Conservation (phyloP, 2,329 filamentous ascomycete genomes). For the Conoideocrella luteorostrata region DNA sequence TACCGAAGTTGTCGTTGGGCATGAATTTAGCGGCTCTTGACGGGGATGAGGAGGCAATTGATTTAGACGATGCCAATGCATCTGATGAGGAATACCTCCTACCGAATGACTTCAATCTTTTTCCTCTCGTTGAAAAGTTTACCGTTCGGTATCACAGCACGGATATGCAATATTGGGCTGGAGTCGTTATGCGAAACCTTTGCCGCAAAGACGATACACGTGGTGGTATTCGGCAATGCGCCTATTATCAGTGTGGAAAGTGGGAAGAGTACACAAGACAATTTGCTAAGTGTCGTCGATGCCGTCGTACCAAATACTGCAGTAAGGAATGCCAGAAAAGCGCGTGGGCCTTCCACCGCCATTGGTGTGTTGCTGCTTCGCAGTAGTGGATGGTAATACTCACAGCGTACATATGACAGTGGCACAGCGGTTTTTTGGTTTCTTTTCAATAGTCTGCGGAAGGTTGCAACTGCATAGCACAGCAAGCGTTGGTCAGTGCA, state of each 20-base stretch:
- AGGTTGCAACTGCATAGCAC: slow-evolving; percentile 33
- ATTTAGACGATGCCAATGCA: slow-evolving; percentile 43
- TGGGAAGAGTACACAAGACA: slow-evolving; percentile 97
- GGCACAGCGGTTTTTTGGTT: slow-evolving; percentile 16
- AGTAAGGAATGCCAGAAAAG: slow-evolving; percentile 99
- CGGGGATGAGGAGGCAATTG: slow-evolving; percentile 48
- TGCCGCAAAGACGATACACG: slow-evolving; percentile 95
- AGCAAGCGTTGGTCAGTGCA: slow-evolving; percentile 35
- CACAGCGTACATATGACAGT: slow-evolving; percentile 12
- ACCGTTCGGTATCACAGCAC: slow-evolving; percentile 91
- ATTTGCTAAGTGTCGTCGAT: slow-evolving; percentile 95
- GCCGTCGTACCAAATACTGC: slow-evolving; percentile 96
- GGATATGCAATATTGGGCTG: slow-evolving; percentile 99
- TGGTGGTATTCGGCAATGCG: slow-evolving; percentile 92
- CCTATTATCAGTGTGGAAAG: slow-evolving; percentile 95
- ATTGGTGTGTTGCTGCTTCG: slow-evolving; percentile 84
- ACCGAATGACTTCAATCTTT: slow-evolving; percentile 95
- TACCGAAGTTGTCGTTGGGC: slow-evolving; percentile 85
- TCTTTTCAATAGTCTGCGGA: slow-evolving; percentile 21
- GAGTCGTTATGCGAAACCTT: slow-evolving; percentile 96
- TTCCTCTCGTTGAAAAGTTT: slow-evolving; percentile 96
- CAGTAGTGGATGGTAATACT: slow-evolving; percentile 29
- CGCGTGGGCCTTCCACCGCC: slow-evolving; percentile 95
- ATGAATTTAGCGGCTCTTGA: slow-evolving; percentile 78
- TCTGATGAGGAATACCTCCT: slow-evolving; percentile 83